Percentiles rank a stretch among this genome's conserved stretches.
phyloP scores from a whole-genome alignment of 768 basidiomycete species.

The Tulasnella sp. region DNA sequence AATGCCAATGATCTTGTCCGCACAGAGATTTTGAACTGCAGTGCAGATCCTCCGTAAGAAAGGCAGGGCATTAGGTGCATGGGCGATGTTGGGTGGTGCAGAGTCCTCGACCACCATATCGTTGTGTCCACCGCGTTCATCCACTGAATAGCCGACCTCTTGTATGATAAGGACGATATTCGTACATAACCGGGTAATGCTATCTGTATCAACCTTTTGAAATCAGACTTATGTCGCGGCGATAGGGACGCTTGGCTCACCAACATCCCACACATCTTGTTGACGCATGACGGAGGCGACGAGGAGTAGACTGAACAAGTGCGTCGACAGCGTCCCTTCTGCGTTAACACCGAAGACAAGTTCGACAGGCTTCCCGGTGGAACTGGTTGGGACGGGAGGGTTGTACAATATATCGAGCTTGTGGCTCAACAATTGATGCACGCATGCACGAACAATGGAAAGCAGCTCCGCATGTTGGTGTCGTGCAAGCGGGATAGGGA shows the following conservation, averaged over 20 bases:
- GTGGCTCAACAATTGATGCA: neutral
- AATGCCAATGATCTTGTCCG: neutral
- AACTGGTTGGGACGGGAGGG: too few species aligned
- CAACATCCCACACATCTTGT: neutral
- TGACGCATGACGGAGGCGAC: neutral
- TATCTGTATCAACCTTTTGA: too few species aligned
- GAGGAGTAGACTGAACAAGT: neutral
- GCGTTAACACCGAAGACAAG: constrained; percentile 1
- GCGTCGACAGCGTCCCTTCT: neutral
- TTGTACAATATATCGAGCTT: neutral
- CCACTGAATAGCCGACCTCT: too few species aligned
- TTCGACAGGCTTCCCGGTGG: neutral
- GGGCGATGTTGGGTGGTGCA: too few species aligned
- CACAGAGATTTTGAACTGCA: constrained; percentile 1
- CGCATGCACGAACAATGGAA: neutral
- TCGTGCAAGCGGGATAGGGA: neutral
- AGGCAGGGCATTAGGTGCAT: neutral
- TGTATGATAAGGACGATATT: too few species aligned
- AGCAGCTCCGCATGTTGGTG: neutral
- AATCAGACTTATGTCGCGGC: neutral
- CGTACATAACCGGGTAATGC: too few species aligned
- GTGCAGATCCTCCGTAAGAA: neutral
- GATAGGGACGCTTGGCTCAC: neutral
- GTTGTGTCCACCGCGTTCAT: too few species aligned
- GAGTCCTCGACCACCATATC: too few species aligned